Evolutionary conservation across 768 basidiomycete species (phyloP).

Genomic region (Pleurotus ostreatus): DNA sequence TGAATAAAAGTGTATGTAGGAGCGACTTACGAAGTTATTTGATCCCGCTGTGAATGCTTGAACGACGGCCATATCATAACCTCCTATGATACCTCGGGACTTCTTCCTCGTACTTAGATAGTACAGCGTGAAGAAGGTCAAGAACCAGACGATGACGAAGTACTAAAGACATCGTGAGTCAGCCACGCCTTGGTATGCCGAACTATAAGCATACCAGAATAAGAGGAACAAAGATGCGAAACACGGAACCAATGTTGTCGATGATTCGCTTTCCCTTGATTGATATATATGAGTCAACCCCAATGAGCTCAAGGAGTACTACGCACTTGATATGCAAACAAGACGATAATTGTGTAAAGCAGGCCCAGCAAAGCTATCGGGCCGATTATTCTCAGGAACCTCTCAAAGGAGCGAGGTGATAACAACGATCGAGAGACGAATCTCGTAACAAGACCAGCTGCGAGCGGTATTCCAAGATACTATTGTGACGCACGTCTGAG

Average conservation of each 20-base stretch:
- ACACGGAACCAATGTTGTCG: constrained; percentile 70
- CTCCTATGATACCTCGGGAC: constrained; percentile 15
- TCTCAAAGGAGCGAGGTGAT: constrained; percentile 45
- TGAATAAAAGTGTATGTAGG: not conserved
- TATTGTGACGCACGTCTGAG: constrained; percentile 18
- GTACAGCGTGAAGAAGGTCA: constrained; percentile 55
- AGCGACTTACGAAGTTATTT: constrained; percentile 64
- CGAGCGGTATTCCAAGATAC: constrained; percentile 83
- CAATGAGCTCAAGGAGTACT: not conserved
- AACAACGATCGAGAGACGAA: constrained; percentile 42
- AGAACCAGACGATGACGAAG: constrained; percentile 73
- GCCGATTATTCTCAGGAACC: constrained; percentile 66
- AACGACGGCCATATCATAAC: constrained; percentile 71
- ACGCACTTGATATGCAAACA: constrained; percentile 61
- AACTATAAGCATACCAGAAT: constrained; percentile 30
- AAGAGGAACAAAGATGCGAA: constrained; percentile 79
- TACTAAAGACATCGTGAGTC: constrained; percentile 29
- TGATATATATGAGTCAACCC: no score
- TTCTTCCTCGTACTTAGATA: constrained; percentile 34
- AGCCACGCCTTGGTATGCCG: no score
- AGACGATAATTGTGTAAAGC: constrained; percentile 74
- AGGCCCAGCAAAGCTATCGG: constrained; percentile 72
- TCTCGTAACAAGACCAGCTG: constrained; percentile 68
- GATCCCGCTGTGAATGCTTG: constrained; percentile 79
- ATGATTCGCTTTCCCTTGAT: constrained; percentile 54